Conservation (phyloP, 228 moss, liverwort and hornwort genomes). For the Sphagnum fallax region DNA sequence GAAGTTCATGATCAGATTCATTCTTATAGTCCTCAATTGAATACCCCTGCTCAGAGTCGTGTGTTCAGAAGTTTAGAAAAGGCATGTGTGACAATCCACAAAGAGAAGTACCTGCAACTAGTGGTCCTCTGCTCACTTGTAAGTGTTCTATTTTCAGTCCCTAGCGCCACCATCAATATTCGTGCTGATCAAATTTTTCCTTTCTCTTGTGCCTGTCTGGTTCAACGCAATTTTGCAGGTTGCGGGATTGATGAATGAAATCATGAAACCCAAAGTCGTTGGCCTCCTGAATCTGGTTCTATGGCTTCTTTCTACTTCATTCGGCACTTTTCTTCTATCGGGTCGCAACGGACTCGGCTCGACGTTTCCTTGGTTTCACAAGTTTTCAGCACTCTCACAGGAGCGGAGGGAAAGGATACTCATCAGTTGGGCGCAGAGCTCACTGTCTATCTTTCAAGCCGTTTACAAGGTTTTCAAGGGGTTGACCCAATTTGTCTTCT, state of each 20-base stretch:
- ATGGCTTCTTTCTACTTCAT: conserved; percentile 14
- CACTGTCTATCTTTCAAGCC: neutral
- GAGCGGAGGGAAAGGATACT: conserved; percentile 19
- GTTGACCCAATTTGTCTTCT: conserved; percentile 13
- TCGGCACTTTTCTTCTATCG: conserved; percentile 26
- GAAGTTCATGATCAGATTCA: neutral
- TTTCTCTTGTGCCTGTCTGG: too few relatives aligned
- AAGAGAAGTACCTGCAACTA: too few relatives aligned
- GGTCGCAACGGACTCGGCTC: conserved; percentile 9
- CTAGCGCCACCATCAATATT: too few relatives aligned
- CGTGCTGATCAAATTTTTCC: too few relatives aligned
- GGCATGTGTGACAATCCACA: too few relatives aligned
- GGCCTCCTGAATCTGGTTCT: conserved; percentile 2
- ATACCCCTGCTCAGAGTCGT: too few relatives aligned
- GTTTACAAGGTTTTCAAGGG: conserved; percentile 27
- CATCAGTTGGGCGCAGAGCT: conserved; percentile 17
- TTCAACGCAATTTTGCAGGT: neutral
- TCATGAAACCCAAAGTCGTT: neutral
- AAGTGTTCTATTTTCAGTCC: too few relatives aligned
- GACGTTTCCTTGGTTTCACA: conserved; percentile 18
- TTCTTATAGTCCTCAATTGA: too few relatives aligned
- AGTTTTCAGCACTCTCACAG: conserved; percentile 14
- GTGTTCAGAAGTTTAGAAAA: too few relatives aligned
- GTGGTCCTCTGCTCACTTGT: too few relatives aligned
- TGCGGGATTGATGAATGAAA: neutral